A percentile compares a stretch with the other conserved stretches of the same genome.
Evolutionary conservation across 78 protist species (phyloP).

Genomic region (Dictyostelium firmibasis): DNA sequence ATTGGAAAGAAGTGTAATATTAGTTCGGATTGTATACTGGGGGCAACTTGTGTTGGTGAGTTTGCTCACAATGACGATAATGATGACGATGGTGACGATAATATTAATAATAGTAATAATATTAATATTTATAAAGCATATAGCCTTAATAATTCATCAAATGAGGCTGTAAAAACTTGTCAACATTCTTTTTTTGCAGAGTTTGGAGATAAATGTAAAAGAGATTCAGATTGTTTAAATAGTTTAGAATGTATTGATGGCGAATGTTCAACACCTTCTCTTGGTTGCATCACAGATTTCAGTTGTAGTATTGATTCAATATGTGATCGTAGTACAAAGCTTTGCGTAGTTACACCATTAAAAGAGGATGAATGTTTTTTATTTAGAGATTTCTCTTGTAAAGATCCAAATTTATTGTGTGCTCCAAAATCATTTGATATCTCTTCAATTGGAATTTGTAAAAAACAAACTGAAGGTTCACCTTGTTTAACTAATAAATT

Average conservation of each 20-base stretch:
- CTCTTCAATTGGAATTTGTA: constrained; percentile 22
- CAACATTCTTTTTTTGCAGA: neutral
- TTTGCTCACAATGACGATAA: no score
- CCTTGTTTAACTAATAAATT: neutral
- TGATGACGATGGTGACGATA: neutral
- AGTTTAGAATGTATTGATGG: neutral
- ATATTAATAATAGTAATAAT: neutral
- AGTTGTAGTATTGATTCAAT: neutral
- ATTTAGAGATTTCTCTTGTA: neutral
- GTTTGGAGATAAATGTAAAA: neutral
- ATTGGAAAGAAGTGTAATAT: neutral
- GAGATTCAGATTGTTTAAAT: neutral
- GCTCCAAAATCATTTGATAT: neutral
- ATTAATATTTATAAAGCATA: neutral
- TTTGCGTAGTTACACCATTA: neutral
- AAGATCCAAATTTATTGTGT: neutral
- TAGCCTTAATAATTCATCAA: neutral
- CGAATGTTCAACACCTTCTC: neutral
- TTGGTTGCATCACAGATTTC: neutral
- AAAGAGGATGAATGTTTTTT: constrained; percentile 6
- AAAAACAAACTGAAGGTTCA: neutral
- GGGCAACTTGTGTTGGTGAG: neutral
- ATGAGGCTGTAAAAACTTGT: neutral
- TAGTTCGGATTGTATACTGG: neutral
- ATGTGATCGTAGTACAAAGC: neutral